Conservation (phyloP, 495 filamentous ascomycete genomes). For the Talaromyces ruber region DNA sequence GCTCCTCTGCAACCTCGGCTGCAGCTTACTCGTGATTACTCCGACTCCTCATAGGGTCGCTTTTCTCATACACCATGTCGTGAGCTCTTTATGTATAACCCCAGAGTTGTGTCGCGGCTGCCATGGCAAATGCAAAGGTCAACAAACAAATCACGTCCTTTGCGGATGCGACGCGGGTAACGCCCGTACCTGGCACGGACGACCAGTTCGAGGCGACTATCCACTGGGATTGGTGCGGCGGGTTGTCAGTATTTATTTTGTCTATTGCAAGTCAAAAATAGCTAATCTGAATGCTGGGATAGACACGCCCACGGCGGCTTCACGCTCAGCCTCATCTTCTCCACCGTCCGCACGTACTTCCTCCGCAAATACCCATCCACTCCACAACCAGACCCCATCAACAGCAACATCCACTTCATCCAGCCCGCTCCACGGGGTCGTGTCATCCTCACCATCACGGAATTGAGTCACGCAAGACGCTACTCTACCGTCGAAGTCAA, state of each 20-base stretch:
- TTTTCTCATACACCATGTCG: neutral
- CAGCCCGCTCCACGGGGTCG: neutral
- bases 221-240: constrained; percentile 4
- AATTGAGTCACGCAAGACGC: neutral
- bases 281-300: neutral
- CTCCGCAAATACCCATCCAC: constrained; percentile 1
- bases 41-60: neutral
- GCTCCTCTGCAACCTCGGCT: neutral
- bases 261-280: neutral
- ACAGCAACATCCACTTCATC: neutral
- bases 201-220: constrained; percentile 2
- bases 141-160: neutral
- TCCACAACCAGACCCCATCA: constrained; percentile 5
- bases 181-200: neutral
- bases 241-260: neutral
- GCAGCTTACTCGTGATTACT: neutral
- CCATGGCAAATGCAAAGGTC: neutral
- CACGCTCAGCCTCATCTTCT: neutral
- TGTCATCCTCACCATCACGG: neutral
- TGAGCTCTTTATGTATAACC: neutral
- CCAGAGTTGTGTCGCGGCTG: neutral
- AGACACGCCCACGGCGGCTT: constrained; percentile 6
- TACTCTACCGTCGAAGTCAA: constrained; percentile 4
- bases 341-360: constrained; percentile 1
- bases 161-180: constrained; percentile 1